Conservation (phyloP, 1,139 yeast genomes). For the Pichia sp. region DNA sequence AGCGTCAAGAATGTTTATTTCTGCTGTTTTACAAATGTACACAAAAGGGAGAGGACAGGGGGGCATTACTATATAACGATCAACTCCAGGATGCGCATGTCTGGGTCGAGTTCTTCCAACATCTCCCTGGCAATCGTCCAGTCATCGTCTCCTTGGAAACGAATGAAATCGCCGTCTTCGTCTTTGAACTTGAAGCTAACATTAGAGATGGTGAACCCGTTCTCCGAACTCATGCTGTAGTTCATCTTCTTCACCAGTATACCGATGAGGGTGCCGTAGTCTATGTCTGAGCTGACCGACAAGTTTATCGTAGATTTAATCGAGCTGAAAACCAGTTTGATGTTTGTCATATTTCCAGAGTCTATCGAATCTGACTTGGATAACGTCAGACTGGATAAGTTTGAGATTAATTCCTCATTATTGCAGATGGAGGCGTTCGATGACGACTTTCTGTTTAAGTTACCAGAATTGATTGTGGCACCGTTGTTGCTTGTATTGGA, state of each 20-base stretch:
- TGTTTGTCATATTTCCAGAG: slow-evolving; percentile 32
- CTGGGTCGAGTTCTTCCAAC: slow-evolving; percentile 43
- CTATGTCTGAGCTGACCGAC: slow-evolving; percentile 44
- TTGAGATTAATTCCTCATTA: slow-evolving; percentile 15
- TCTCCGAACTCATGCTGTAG: slow-evolving; percentile 36
- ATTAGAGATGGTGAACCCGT: slow-evolving; percentile 25
- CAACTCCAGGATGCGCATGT: slow-evolving; percentile 31
- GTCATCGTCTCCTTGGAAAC: slow-evolving; percentile 82
- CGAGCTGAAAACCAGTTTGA: slow-evolving; percentile 43
- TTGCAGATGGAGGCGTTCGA: slow-evolving; percentile 10
- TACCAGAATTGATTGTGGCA: background rate
- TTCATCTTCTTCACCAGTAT: slow-evolving; percentile 44
- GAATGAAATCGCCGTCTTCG: slow-evolving; percentile 93
- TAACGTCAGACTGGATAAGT: slow-evolving; percentile 20
- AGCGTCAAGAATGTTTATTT: background rate
- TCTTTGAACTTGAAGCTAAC: slow-evolving; percentile 75
- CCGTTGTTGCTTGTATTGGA: slow-evolving; percentile 22
- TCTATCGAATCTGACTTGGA: slow-evolving; percentile 7
- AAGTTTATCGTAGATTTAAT: slow-evolving; percentile 39
- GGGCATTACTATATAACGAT: background rate
- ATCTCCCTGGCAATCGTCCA: slow-evolving; percentile 55
- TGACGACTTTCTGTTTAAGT: slow-evolving; percentile 12
- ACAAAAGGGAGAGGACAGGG: background rate
- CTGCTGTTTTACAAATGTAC: background rate
- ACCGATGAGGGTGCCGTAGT: slow-evolving; percentile 44